Conservation (phyloP, 2,329 filamentous ascomycete genomes). For the Fusarium buxicola region DNA sequence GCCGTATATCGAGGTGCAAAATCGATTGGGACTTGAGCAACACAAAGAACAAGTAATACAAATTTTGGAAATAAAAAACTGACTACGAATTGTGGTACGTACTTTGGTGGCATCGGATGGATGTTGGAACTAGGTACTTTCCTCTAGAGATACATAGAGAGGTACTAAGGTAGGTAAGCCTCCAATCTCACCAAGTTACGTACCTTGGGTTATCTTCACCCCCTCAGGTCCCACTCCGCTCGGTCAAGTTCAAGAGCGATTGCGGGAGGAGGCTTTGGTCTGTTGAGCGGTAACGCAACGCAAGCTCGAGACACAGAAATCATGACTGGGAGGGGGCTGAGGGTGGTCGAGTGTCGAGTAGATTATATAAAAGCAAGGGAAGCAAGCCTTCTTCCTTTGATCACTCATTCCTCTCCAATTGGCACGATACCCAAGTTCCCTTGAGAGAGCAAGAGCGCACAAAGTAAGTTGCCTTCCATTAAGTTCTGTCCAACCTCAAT, state of each 20-base stretch:
- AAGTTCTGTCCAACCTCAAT: slow-evolving; percentile 8
- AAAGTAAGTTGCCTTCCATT: slow-evolving; percentile 24
- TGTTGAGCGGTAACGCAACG: slow-evolving; percentile 7
- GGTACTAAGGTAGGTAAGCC: too few relatives aligned
- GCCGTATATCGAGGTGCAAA: neutral
- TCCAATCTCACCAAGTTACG: slow-evolving; percentile 2
- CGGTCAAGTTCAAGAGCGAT: slow-evolving; percentile 20
- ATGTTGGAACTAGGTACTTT: slow-evolving; percentile 18
- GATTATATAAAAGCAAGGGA: slow-evolving; percentile 31
- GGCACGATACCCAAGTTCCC: neutral
- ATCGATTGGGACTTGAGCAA: neutral
- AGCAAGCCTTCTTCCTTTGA: slow-evolving; percentile 8
- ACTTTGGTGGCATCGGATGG: neutral
- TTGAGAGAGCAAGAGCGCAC: neutral
- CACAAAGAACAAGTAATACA: neutral
- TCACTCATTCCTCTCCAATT: slow-evolving; percentile 4
- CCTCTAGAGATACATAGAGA: too few relatives aligned
- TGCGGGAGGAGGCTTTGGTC: slow-evolving; percentile 35
- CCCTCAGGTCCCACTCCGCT: slow-evolving; percentile 21
- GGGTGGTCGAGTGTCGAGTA: slow-evolving; percentile 17
- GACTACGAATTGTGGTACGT: too few relatives aligned
- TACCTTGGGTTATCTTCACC: neutral
- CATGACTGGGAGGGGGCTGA: slow-evolving; percentile 22
- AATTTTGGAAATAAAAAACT: neutral
- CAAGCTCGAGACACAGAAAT: slow-evolving; percentile 26